These are phyloP conservation scores for Daldinia concentrica DNA, from an alignment of 495 filamentous ascomycete species.

Conservation along the genomic window DNA sequence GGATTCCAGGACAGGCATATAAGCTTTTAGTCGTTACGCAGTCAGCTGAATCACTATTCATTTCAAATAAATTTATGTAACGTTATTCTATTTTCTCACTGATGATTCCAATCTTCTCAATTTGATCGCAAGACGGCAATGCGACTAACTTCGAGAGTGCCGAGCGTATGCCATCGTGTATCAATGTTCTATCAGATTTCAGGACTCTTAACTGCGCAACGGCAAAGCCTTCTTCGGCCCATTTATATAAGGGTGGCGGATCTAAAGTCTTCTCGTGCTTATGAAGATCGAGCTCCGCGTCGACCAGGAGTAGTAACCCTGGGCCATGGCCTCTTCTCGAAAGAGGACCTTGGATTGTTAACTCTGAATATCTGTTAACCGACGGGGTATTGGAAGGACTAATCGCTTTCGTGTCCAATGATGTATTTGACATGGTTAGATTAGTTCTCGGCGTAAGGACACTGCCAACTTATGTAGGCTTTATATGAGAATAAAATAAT, in stretches of 20 bases:
- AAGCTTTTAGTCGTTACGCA: slow-evolving; percentile 14
- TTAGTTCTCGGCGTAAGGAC: not conserved
- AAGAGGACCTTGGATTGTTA: slow-evolving; percentile 33
- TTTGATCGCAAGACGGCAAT: slow-evolving; percentile 43
- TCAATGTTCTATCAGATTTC: slow-evolving; percentile 8
- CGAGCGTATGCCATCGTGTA: slow-evolving; percentile 25
- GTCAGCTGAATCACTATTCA: slow-evolving; percentile 10
- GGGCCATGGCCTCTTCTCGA: slow-evolving; percentile 45
- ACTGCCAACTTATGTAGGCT: not conserved
- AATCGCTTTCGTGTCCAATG: not conserved
- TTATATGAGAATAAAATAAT: not conserved
- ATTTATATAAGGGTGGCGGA: slow-evolving; percentile 62
- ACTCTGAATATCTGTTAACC: not conserved
- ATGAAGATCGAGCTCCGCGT: slow-evolving; percentile 28
- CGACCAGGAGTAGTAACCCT: slow-evolving; percentile 40
- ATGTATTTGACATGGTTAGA: not conserved
- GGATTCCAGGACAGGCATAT: not conserved
- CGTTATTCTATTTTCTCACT: slow-evolving; percentile 42
- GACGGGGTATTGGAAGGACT: not conserved
- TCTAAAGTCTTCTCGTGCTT: slow-evolving; percentile 47
- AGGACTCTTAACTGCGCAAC: slow-evolving; percentile 53
- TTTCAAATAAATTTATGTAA: not conserved
- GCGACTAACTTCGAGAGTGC: slow-evolving; percentile 40
- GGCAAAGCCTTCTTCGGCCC: slow-evolving; percentile 68
- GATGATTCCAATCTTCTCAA: slow-evolving; percentile 48